Evolutionary conservation across 352 stramenopile genomes (phyloP), one percentile per base, ranked within the genome.

Genomic region (Aphanomyces cochlioides): DNA sequence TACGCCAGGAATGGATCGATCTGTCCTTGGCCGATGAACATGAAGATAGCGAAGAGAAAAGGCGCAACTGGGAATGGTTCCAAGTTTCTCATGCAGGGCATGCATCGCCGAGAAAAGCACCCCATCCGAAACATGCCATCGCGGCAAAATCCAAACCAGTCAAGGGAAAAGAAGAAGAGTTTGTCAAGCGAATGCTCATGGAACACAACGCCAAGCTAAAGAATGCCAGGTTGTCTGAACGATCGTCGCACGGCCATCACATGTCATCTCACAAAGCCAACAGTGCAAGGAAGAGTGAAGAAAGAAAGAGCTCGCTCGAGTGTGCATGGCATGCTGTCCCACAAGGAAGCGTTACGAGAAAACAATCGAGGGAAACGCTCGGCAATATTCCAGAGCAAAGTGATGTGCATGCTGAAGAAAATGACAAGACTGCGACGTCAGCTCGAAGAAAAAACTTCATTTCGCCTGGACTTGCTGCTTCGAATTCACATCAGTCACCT

Each of bases 21-120:
- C 48, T 70, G 17, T 60, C 64, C 10, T 13, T 53, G 3, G 54
- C 64, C 41, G 64, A 70, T 40, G 54, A 70, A 12, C 38, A 37
- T 38, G 43, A 28, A 5, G 64, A 70, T 17, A 36, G n/a, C 3
- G 64, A 70, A 13, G 64, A 70, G n/a, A 7, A 70, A n/a, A 39
- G 40, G 38, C 41, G 34, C 34, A 70, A 70, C 54, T 70, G 64
- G 64, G 64, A 60, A 39, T 70, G 64, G 64, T 70, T 70, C 34
- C 64, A 70, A 39, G 47, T 70, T 15, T 47, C 45, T 8, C 64
- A 70, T 5, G 15, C 15, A 38, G 64, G 54, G 7, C 43, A 54
- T 28, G 43, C 43, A n/a, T 70, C 64, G 34, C 64, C 64, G 10
- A 15, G 28, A 17, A 50, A 70, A 61, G 39, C 64, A 37, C n/a